Base-by-base conservation (phyloP, 2,329 filamentous ascomycete species). In the Aspergillus sp. region DNA sequence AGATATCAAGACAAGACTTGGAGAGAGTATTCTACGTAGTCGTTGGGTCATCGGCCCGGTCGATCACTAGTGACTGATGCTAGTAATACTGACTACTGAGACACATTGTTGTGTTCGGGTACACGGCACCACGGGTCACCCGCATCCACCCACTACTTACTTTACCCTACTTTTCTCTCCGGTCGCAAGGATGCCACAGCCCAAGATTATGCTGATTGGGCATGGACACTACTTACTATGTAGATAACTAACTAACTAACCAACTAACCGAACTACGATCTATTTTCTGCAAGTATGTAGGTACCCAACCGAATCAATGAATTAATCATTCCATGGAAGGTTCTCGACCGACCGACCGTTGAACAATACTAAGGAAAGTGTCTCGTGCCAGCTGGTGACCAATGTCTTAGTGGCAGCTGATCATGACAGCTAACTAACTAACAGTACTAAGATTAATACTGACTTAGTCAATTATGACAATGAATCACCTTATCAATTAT, bases 1-100 rank as follows among this genome's bases (percentile, higher is more conserved):
- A 2, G 32, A 36, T 43, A 17, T 43, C 39, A 19, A 45, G 41
- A 21, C 17, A 5, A 4, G 17, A 23, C 10, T 15, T 28, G 6
- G 25, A 28, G 2, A 28, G 25, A 39, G 19, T 53, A 17, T 23
- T 36, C 12, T 43, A 53, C 36, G 51, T 43, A 53, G 51, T 53
- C 51, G 30, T 53, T 61, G 56, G 59, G 51, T 62, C 59, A 53
- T 61, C 62, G 62, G 62, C 45, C 60, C 62, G 62, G 62, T 43
- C 49, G 62, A 64, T 64, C 62, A 36, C 32, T 36, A 36, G 32
- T 36, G 32, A 36, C 32, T 36, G 32, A 36, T 4, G 5, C 25
- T 25, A 25, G 25, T 25, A 23, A 1, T 23, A 28, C 25, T 28
- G 25, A 28, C 25, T 28, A 28, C 25, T 28, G 25, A 28, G 25